Evolutionary conservation across 192 early-diverging fungal species (phyloP).

Genomic region (Lobosporangium transversale): DNA sequence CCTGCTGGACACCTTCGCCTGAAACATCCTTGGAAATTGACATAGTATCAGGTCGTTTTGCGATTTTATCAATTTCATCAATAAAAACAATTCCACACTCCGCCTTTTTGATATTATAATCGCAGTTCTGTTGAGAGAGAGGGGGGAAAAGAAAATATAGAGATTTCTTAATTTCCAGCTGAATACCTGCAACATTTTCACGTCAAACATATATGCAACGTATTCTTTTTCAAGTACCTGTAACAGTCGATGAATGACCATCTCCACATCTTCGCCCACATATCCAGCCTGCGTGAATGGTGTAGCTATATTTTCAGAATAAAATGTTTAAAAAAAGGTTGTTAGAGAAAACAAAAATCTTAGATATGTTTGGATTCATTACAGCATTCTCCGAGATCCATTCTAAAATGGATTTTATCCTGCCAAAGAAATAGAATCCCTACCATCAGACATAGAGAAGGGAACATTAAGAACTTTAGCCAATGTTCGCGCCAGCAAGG

Average conservation of each 20-base stretch:
- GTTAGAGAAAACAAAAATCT: not conserved
- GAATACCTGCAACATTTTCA: not conserved
- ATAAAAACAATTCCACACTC: conserved; percentile 92
- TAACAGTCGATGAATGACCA: conserved; percentile 83
- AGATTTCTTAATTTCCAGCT: not conserved
- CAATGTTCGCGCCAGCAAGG: conserved; percentile 81
- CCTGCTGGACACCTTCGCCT: conserved; percentile 94
- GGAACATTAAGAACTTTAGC: conserved; percentile 87
- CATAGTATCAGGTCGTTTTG: conserved; percentile 77
- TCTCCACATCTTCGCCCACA: conserved; percentile 92
- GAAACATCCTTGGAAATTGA: conserved; percentile 86
- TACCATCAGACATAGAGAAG: conserved; percentile 87
- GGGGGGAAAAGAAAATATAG: not conserved
- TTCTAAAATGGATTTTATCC: too few relatives aligned
- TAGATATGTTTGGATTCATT: too few relatives aligned
- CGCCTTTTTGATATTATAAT: conserved; percentile 86
- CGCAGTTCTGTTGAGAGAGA: conserved; percentile 65
- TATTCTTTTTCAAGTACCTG: too few relatives aligned
- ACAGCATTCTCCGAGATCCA: too few relatives aligned
- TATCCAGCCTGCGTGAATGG: conserved; percentile 93
- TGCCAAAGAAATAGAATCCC: too few relatives aligned
- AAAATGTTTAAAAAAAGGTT: not conserved
- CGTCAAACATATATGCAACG: not conserved
- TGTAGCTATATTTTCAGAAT: conserved; percentile 58
- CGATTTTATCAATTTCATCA: conserved; percentile 94